Base-by-base conservation (phyloP, 140 eudicot genomes). In the Bidens hawaiensis region DNA sequence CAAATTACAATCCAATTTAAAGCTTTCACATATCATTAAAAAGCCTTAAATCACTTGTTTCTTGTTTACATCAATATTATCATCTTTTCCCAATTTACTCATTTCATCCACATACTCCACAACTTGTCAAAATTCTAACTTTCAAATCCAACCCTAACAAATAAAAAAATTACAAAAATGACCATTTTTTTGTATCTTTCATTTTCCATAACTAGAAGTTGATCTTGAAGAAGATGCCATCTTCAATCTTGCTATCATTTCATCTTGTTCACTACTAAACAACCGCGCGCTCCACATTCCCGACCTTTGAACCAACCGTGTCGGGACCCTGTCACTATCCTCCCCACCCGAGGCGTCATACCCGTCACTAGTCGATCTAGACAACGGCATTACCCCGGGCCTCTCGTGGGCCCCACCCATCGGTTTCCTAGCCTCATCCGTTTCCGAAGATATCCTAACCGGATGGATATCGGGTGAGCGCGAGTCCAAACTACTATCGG, bases 281-380 rank as follows among this genome's bases (percentile, higher is more conserved):
- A 88, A 74, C 50, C 80, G 64, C 27, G 80, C 82, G 21, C 82
- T 81, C 99, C 95, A 93, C 68, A 83, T 83, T 16, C 73, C 81
- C 0, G 95, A 61, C 73, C 95, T 68, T 47, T 76, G 83, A 40
- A 72, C 68, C 52, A 59, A 55, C 61, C 95, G 82, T 9, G 89
- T 72, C 4, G 99, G 90, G 17, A 93, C 94, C 4, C 85, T 77
- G 53, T 93, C 99, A 60, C 99, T 93, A 64, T 93, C 99, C 71
- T 93, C 99, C 28, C 99, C 99, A 26, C 99, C 99, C 1, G 99
- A 93, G 12, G 99, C 94, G 45, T 93, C 99, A 42, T 93, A 93
- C 36, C 99, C 99, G 16, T 85, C 99, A 61, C 99, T 93, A 14
- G 88, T 76, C 4, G 95, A 88, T 82, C 99, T 83, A 3, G 99